phyloP scores from a whole-genome alignment of 352 stramenopile species.

The Globisporangium apiculatum region DNA sequence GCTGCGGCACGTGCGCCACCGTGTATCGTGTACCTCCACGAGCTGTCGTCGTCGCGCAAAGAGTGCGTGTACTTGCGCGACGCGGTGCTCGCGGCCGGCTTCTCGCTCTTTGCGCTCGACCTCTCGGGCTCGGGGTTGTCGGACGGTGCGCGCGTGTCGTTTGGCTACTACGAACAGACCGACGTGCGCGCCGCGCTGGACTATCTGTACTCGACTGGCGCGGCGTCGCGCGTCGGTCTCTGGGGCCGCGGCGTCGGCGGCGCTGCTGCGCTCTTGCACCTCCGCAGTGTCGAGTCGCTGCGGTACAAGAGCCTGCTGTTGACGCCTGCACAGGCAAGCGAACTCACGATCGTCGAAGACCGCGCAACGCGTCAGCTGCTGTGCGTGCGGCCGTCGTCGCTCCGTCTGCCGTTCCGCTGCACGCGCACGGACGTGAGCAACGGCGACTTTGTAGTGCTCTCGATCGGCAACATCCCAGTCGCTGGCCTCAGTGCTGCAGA shows the following conservation, averaged over 20 bases:
- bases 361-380: slow-evolving; percentile 28
- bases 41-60: slow-evolving; percentile 70
- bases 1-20: slow-evolving; percentile 15
- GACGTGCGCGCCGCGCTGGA: slow-evolving; percentile 54
- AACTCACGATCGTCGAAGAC: slow-evolving; percentile 45
- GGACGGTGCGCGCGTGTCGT: slow-evolving; percentile 55
- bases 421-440: slow-evolving; percentile 46
- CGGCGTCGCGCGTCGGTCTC: slow-evolving; percentile 41
- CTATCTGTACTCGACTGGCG: slow-evolving; percentile 56
- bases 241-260: slow-evolving; percentile 68
- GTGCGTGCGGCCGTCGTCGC: slow-evolving; percentile 33
- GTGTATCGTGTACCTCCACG: slow-evolving; percentile 74
- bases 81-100: slow-evolving; percentile 43
- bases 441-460: slow-evolving; percentile 64
- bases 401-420: slow-evolving; percentile 42
- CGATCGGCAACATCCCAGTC: slow-evolving; percentile 40
- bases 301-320: slow-evolving; percentile 47
- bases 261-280: slow-evolving; percentile 40
- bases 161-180: slow-evolving; percentile 62
- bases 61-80: slow-evolving; percentile 64
- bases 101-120: slow-evolving; percentile 71
- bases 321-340: slow-evolving; percentile 21
- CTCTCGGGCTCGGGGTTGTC: slow-evolving; percentile 64
- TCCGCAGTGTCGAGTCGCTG: slow-evolving; percentile 31
- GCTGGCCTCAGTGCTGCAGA: slow-evolving; percentile 26